Conservation (phyloP, 805 yeast species). For the Candida wancherniae region DNA sequence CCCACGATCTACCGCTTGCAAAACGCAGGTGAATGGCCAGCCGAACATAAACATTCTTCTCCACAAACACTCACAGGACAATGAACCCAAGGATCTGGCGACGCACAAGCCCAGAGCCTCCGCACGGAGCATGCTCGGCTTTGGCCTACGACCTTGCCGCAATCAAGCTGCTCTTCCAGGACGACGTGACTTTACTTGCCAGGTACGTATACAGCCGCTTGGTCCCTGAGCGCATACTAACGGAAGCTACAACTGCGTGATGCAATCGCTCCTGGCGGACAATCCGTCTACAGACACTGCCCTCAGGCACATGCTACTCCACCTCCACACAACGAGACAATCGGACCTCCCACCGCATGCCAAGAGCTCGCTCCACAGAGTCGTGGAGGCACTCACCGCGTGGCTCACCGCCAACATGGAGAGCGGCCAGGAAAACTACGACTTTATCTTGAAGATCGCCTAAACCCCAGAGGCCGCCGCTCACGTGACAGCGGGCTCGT, state of each 20-base stretch:
- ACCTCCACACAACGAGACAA: constrained; percentile 4
- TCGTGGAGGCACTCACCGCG: constrained; percentile 2
- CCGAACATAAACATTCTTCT: too few species aligned
- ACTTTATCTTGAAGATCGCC: constrained; percentile 3
- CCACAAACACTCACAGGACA: too few species aligned
- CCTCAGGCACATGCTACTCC: constrained; percentile 3
- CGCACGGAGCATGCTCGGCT: too few species aligned
- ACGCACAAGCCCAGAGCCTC: too few species aligned
- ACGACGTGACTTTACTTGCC: constrained; percentile 1
- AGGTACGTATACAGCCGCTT: constrained; percentile 1
- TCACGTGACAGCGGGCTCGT: too few species aligned
- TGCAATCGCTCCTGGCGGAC: constrained; percentile 1
- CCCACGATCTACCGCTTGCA: too few species aligned
- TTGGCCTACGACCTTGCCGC: constrained; percentile 7
- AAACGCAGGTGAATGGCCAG: too few species aligned
- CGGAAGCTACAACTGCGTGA: constrained; percentile 2
- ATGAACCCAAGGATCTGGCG: too few species aligned
- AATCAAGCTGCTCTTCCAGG: constrained; percentile 2
- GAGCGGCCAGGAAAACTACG: constrained; percentile 5
- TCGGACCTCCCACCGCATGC: not conserved
- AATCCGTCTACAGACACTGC: constrained; percentile 5
- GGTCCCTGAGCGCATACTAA: constrained; percentile 1
- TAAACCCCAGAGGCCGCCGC: too few species aligned
- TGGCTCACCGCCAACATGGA: constrained; percentile 6
- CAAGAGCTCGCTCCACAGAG: constrained; percentile 1